A percentile compares a stretch with the other conserved stretches of the same genome.
Evolutionary conservation across 73 alveolate species (phyloP).

Genomic region (Paramecium biaurelia): DNA sequence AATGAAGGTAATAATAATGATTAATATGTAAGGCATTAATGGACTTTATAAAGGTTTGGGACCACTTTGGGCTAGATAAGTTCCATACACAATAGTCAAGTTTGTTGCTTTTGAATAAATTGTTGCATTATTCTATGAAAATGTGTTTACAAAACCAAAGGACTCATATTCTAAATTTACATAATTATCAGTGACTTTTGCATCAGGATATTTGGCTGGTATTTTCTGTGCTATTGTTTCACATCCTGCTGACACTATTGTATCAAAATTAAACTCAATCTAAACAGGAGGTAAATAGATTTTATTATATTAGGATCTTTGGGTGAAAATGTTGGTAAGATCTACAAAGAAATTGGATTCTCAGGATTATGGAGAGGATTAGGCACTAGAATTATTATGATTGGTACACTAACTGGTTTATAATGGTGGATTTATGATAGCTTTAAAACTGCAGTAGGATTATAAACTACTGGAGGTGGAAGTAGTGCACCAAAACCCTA

Average conservation of each 20-base stretch:
- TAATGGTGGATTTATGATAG: conserved; percentile 90
- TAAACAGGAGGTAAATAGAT: conserved; percentile 54
- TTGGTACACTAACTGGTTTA: conserved; percentile 85
- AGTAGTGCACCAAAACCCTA: background rate
- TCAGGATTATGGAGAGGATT: conserved; percentile 85
- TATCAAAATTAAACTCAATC: conserved; percentile 77
- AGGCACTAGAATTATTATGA: conserved; percentile 84
- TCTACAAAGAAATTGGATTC: conserved; percentile 77
- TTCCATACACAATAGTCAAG: conserved; percentile 93
- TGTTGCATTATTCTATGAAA: conserved; percentile 76
- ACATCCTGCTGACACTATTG: conserved; percentile 90
- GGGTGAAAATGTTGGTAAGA: conserved; percentile 64
- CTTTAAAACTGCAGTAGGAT: conserved; percentile 75
- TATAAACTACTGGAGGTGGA: conserved; percentile 64
- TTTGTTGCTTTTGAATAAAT: conserved; percentile 88
- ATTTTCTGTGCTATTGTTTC: conserved; percentile 87
- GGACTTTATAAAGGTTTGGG: conserved; percentile 88
- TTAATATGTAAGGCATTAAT: conserved; percentile 57
- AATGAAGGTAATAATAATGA: background rate
- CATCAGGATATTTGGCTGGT: conserved; percentile 90
- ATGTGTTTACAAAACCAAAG: conserved; percentile 73
- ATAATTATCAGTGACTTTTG: conserved; percentile 78
- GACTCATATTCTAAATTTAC: conserved; percentile 75
- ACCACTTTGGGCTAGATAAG: conserved; percentile 91
- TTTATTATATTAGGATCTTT: conserved; percentile 30